Evolutionary conservation across 2,329 filamentous ascomycete genomes (phyloP), one percentile per base, ranked within the genome.

Genomic region (Cladosporium sp.): DNA sequence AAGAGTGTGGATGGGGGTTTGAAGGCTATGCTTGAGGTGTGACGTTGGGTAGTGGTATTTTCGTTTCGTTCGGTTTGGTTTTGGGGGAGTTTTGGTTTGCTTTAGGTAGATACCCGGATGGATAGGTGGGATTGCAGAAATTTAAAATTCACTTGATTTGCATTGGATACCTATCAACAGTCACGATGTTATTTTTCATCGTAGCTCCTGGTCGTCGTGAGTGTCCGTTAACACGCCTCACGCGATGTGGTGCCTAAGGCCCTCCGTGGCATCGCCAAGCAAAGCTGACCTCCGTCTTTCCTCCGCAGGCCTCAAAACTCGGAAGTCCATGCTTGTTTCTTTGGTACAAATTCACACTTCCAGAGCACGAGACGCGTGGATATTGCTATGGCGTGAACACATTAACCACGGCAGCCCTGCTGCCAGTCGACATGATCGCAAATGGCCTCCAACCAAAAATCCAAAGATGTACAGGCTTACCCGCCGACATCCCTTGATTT

Each of bases 1-100:
- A 78, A 80, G 57, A 83, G 83, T 15, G 82, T 80, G n/a, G 85
- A 89, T 62, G 70, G 72, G 7, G 77, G 69, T 12, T 65, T 90
- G 65, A 80, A 72, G 61, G 75, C 78, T 52, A 80, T 86, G 69
- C 63, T 89, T 57, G 80, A 83, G 56, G 71, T 82, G 2, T 66
- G 55, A 66, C 12, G 9, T 20, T 18, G 36, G 8, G 16, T 4
- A 27, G 4, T 27, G 22, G 22, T 27, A n/a, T n/a, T n/a, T n/a
- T n/a, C n/a, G 22, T 27, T 27, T 27, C 22, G 22, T 5, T 27
- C 4, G 4, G 22, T 27, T 35, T 35, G 11, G 13, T 4, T n/a
- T 35, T n/a, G 32, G 32, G 8, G 32, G 32, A n/a, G 32, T 35
- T 35, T 16, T 35, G 32, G 15, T 15, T 35, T 7, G n/a, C 15